Percentiles rank a stretch among this genome's conserved stretches.
phyloP scores from a whole-genome alignment of 805 yeast species.

The Huiozyma naganishii region DNA sequence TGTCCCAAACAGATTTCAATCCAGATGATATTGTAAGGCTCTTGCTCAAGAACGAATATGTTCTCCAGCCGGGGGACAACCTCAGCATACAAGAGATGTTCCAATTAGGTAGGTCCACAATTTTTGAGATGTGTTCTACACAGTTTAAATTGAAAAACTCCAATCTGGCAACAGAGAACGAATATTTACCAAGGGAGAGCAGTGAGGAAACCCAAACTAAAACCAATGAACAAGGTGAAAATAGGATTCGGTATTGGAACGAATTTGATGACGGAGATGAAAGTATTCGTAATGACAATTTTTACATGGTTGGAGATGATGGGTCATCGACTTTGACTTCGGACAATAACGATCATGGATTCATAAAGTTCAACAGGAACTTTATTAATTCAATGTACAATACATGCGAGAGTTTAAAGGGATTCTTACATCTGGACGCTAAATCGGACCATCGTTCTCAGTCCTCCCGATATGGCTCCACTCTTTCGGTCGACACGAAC shows the following conservation, averaged over 20 bases:
- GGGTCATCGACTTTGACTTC: constrained; percentile 2
- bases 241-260: constrained; percentile 23
- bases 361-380: constrained; percentile 16
- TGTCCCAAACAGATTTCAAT: constrained; percentile 4
- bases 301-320: constrained; percentile 5
- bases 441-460: constrained; percentile 3
- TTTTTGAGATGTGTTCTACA: constrained; percentile 4
- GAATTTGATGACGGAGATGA: constrained; percentile 27
- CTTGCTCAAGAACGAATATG: constrained; percentile 11
- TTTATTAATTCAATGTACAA: constrained; percentile 17
- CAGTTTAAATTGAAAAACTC: not conserved
- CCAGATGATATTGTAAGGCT: constrained; percentile 8
- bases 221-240: not conserved
- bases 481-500: no score
- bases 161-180: not conserved
- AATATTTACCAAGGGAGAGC: not conserved
- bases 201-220: not conserved
- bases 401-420: constrained; percentile 11
- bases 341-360: constrained; percentile 12
- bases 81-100: constrained; percentile 17
- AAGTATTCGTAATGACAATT: constrained; percentile 1
- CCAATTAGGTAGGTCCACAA: constrained; percentile 11
- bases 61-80: constrained; percentile 4
- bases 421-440: constrained; percentile 1
- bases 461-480: constrained; percentile 1